Base-by-base conservation (phyloP, 768 basidiomycete species). In the Amanita subjunquillea region DNA sequence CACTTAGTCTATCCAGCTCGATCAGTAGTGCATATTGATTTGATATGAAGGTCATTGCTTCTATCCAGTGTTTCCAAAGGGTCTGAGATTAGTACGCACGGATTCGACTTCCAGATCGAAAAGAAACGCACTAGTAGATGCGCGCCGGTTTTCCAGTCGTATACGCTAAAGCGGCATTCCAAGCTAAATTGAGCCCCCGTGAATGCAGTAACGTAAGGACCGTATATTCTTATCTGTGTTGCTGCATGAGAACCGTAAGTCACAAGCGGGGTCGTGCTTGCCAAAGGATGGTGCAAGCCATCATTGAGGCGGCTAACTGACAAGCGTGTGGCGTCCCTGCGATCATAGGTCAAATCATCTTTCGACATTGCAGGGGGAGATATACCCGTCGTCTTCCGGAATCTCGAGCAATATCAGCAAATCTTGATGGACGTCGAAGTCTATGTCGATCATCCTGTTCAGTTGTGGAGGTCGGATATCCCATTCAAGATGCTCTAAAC, bases 371-470 rank as follows among this genome's bases (percentile, higher is more conserved):
- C 13, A 44, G 27, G 27, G 20, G 42, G 42, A 23, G 10, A 42
- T 51, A 13, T 34, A 50, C 49, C 37, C 8, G 36, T 49, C 6
- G 36, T 49, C 20, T 37, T 29, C 49, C 2, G 29, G 38, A 4
- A 39, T n/a, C 56, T 77, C 73, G 4, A 82, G 64, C 15, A 78
- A 54, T 8, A 83, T 71, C 9, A 85, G 69, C 29, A 87, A 69
- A 62, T 86, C 79, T 58, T 83, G 83, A 20, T 77, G 72, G 13
- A 81, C 78, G 59, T 87, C 84, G 68, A 87, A 74, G 5, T 70
- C 72, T 55, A 82, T 79, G 57, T 83, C 81, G 27, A 25, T 13
- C 29, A 25, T 37, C 39, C 17, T 58, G 12, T 55, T 32, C 37
- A 76, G 54, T 4, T 65, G 67, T 52, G 69, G 29, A 8, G 60